A percentile compares a stretch with the other conserved stretches of the same genome.
These are phyloP conservation scores for Claviceps pazoutovae DNA, from an alignment of 2,329 filamentous ascomycete genomes.

Conservation along the genomic window DNA sequence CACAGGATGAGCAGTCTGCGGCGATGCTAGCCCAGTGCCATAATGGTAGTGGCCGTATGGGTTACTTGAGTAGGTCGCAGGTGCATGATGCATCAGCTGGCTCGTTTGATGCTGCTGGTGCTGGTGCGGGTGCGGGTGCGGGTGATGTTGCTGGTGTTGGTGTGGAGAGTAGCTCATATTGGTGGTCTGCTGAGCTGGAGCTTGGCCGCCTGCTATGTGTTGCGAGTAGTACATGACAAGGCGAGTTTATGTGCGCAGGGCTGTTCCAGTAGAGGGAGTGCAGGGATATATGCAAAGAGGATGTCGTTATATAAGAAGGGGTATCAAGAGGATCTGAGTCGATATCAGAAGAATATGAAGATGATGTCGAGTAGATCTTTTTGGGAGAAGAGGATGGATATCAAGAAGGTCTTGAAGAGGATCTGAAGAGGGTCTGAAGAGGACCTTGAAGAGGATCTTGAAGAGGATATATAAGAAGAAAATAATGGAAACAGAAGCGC, in stretches of 20 bases:
- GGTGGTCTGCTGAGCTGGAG: conserved; percentile 58
- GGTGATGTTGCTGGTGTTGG: too few relatives aligned
- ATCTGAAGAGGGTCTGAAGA: too few relatives aligned
- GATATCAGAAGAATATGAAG: neutral
- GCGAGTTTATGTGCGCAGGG: neutral
- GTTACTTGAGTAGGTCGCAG: conserved; percentile 51
- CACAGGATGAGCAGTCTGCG: conserved; percentile 53
- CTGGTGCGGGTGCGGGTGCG: too few relatives aligned
- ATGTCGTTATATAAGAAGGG: too few relatives aligned
- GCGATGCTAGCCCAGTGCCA: conserved; percentile 64
- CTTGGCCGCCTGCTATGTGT: conserved; percentile 66
- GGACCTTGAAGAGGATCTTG: too few relatives aligned
- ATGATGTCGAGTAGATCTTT: too few relatives aligned
- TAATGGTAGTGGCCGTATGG: conserved; percentile 62
- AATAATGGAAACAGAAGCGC: neutral
- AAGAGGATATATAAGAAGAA: neutral
- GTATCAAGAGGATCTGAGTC: conserved; percentile 39
- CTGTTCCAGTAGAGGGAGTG: too few relatives aligned
- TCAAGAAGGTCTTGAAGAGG: too few relatives aligned
- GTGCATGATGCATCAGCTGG: conserved; percentile 58
- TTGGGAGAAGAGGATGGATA: too few relatives aligned
- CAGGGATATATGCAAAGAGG: neutral
- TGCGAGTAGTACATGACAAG: conserved; percentile 62
- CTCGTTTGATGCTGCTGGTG: conserved; percentile 42
- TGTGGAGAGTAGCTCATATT: conserved; percentile 54